Base-by-base conservation (phyloP, 768 basidiomycete species). In the Mycena crocata region DNA sequence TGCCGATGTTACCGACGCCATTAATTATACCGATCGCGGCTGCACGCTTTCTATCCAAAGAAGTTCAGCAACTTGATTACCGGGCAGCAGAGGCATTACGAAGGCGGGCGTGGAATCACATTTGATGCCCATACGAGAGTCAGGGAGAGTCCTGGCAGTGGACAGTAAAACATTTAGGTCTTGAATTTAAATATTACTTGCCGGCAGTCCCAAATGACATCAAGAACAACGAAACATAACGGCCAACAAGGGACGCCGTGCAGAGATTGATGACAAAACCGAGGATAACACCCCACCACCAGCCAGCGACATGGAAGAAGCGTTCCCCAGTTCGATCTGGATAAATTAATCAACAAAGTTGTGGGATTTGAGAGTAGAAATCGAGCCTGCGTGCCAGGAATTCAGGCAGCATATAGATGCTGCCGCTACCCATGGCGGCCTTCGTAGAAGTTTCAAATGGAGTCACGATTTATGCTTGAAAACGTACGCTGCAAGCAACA, bases 61-160 rank as follows among this genome's bases (percentile, higher is more conserved):
- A 14, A 2, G 7, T 30, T 28, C 3, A 15, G 12, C 32, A 34
- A 17, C 30, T n/a, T 7, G 50, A 21, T 21, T 35, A 13, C 2
- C 23, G 12, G 8, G 14, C 12, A 19, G 30, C 3, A 13, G 0
- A n/a, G 32, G 24, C 60, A 74, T 68, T 82, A 88, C 68, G 87
- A 84, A 1, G 89, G 89, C 26, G 90, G 89, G 2, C 90, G 83
- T 17, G 88, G 86, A 37, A 90, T 75, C 1, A 83, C 78, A 66
- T 89, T 90, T 0, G 87, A 84, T 5, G 89, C 85, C 90, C 90
- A 91, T 2, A 89, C 88, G 26, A 87, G 74, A 1, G 83, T 86
- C 78, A 85, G 80, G 7, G 81, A 78, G 62, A 81, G 81, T 7
- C 82, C 83, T 83, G 24, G 2, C 6, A n/a, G 8, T 2, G n/a